A percentile compares a stretch with the other conserved stretches of the same genome.
Conservation (phyloP, 2,329 filamentous ascomycete species). For the Scleromitrula shiraiana region DNA sequence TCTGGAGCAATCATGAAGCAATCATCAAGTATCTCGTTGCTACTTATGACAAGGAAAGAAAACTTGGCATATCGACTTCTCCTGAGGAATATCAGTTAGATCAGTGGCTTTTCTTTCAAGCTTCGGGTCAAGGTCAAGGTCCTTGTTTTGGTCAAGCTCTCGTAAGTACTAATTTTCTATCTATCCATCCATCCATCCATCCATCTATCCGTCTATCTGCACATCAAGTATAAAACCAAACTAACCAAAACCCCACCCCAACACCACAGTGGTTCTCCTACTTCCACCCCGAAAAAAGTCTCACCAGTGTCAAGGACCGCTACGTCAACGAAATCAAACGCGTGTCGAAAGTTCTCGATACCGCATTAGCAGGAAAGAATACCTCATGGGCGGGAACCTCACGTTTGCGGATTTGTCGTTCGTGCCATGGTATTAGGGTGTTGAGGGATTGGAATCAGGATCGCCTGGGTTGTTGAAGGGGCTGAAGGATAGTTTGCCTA, state of each 20-base stretch:
- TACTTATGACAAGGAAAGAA: constrained; percentile 31
- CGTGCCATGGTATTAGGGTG: neutral
- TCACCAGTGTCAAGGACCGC: neutral
- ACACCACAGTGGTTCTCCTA: neutral
- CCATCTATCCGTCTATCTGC: too few relatives aligned
- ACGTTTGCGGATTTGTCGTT: neutral
- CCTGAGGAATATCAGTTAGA: neutral
- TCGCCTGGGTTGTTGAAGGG: neutral
- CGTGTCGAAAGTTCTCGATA: neutral
- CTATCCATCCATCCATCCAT: neutral
- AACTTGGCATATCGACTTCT: neutral
- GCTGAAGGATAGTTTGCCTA: neutral
- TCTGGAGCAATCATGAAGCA: constrained; percentile 36
- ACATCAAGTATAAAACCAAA: too few relatives aligned
- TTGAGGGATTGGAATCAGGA: neutral
- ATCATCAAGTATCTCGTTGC: constrained; percentile 37
- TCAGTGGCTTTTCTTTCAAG: neutral
- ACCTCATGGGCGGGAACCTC: neutral
- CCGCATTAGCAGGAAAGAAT: neutral
- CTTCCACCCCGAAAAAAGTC: neutral
- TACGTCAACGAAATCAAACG: neutral
- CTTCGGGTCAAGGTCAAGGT: neutral
- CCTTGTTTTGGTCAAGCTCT: neutral
- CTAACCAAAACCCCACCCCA: too few relatives aligned
- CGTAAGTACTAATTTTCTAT: too few relatives aligned